Percentiles rank a stretch among this genome's conserved stretches.
Evolutionary conservation across 768 basidiomycete species (phyloP).

Genomic region (Hericium rajendrae): DNA sequence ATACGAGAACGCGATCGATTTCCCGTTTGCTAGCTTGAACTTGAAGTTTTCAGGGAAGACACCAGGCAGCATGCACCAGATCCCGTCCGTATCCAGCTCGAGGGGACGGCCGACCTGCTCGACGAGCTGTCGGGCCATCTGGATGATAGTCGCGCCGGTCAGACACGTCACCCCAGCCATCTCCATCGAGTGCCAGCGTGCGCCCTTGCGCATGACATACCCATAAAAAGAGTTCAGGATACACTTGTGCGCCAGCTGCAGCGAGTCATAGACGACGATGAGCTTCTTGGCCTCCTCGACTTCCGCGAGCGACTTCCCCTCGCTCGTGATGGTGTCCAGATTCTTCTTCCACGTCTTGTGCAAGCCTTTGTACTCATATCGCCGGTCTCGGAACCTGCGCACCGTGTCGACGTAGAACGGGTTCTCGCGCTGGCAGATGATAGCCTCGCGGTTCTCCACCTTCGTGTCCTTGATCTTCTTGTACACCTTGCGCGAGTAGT

Average conservation of each 20-base stretch:
- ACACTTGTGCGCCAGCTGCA: conserved; percentile 98
- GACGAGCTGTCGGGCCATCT: conserved; percentile 95
- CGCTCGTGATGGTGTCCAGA: conserved; percentile 62
- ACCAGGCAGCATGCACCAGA: conserved; percentile 99
- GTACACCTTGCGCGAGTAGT: conserved; percentile 98
- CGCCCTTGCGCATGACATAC: conserved; percentile 99
- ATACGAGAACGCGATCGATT: conserved; percentile 84
- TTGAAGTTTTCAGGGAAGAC: conserved; percentile 98
- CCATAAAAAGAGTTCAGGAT: conserved; percentile 99
- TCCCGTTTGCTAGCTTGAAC: conserved; percentile 83
- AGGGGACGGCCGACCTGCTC: conserved; percentile 97
- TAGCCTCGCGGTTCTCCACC: conserved; percentile 86
- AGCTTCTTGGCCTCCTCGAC: conserved; percentile 97
- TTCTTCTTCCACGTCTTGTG: conserved; percentile 99
- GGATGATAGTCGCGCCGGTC: conserved; percentile 95
- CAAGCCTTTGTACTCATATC: conserved; percentile 97
- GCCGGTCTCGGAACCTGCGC: conserved; percentile 89
- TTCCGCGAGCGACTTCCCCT: conserved; percentile 69
- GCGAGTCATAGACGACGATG: conserved; percentile 96
- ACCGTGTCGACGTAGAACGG: conserved; percentile 99
- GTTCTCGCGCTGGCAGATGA: conserved; percentile 96
- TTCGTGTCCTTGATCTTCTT: conserved; percentile 97
- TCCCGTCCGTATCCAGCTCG: conserved; percentile 97
- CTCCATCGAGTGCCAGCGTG: conserved; percentile 99
- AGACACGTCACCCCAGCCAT: conserved; percentile 99